These are phyloP conservation scores for Kodamaea neixiangensis DNA, from an alignment of 805 yeast genomes.

Conservation along the genomic window DNA sequence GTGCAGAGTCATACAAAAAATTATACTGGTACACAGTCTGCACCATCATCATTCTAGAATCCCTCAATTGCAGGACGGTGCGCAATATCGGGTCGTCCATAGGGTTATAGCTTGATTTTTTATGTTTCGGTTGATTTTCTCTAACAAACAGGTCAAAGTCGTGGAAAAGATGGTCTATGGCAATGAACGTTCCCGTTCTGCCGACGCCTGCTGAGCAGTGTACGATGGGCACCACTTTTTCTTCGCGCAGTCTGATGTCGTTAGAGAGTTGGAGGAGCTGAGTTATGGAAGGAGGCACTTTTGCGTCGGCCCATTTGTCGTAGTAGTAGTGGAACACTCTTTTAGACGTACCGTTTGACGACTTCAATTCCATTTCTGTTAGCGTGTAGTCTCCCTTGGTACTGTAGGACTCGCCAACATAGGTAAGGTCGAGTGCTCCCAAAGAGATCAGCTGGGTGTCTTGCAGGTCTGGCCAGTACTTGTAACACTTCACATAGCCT, in stretches of 20 bases:
- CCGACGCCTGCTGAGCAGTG: conserved; percentile 99
- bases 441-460: neutral
- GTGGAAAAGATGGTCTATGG: conserved; percentile 34
- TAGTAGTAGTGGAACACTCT: conserved; percentile 42
- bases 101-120: conserved; percentile 9
- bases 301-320: conserved; percentile 47
- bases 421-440: conserved; percentile 14
- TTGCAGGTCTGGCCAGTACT: conserved; percentile 38
- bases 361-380: conserved; percentile 27
- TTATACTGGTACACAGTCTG: conserved; percentile 41
- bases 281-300: conserved; percentile 35
- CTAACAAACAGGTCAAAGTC: conserved; percentile 25
- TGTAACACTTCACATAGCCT: conserved; percentile 40
- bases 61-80: conserved; percentile 30
- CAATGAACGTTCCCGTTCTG: conserved; percentile 58
- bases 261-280: conserved; percentile 29
- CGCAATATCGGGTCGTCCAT: conserved; percentile 29
- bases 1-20: conserved; percentile 28
- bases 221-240: conserved; percentile 22
- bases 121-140: neutral
- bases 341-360: conserved; percentile 12
- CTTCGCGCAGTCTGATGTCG: conserved; percentile 18
- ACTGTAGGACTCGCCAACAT: conserved; percentile 18
- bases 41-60: conserved; percentile 45
- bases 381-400: conserved; percentile 24